Conservation (phyloP, 176 grass and related monocot species). For the Rhynchospora breviuscula region DNA sequence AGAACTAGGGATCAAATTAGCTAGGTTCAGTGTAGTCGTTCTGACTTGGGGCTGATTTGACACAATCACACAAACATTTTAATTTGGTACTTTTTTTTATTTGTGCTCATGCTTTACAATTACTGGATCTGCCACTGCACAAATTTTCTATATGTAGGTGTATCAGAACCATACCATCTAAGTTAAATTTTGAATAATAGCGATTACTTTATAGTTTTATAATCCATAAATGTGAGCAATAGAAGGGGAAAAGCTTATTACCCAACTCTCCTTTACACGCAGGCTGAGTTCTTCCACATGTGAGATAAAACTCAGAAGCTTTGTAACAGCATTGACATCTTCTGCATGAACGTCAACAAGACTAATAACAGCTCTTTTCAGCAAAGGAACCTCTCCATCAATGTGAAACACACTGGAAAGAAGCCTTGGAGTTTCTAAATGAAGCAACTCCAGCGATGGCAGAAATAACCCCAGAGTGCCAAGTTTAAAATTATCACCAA, state of each 20-base stretch:
- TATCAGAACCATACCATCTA: too few species aligned
- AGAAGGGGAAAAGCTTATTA: background rate
- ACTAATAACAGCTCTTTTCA: background rate
- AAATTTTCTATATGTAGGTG: too few species aligned
- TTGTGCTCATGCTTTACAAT: too few species aligned
- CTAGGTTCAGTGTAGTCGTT: too few species aligned
- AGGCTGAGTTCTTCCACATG: background rate
- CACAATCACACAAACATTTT: too few species aligned
- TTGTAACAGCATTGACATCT: background rate
- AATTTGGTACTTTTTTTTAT: too few species aligned
- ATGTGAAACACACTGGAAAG: too few species aligned
- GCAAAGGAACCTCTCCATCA: background rate
- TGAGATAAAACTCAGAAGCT: background rate
- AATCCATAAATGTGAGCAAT: background rate
- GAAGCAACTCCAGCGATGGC: background rate
- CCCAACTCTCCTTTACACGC: background rate
- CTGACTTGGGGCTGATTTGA: too few species aligned
- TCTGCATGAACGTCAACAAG: background rate
- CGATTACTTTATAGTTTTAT: background rate
- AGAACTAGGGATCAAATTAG: too few species aligned
- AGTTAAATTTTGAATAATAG: background rate
- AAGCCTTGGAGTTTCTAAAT: background rate
- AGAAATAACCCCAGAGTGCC: background rate
- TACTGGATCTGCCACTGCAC: too few species aligned
- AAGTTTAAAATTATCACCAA: background rate